Conservation (phyloP, 1,284 basidiomycete genomes). For the Cerrena zonata region DNA sequence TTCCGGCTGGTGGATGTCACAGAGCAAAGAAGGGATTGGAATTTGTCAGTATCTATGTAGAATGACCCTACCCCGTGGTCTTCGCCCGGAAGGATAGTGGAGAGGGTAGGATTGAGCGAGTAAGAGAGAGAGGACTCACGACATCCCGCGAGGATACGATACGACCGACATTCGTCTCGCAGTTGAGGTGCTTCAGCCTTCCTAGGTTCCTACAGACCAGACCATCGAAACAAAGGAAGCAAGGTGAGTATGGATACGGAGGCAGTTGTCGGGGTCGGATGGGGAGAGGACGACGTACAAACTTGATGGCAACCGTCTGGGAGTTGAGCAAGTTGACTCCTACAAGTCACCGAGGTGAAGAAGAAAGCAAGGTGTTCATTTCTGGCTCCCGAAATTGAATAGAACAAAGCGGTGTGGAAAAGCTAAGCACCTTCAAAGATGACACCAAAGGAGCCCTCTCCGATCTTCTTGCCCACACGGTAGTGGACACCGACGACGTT, state of each 20-base stretch:
- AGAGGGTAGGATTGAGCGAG: background rate
- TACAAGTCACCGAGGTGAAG: constrained; percentile 26
- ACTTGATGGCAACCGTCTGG: constrained; percentile 96
- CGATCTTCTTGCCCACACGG: constrained; percentile 79
- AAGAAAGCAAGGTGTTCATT: constrained; percentile 11
- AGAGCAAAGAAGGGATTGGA: background rate
- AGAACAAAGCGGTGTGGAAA: constrained; percentile 7
- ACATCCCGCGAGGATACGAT: constrained; percentile 90
- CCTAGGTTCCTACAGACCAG: constrained; percentile 70
- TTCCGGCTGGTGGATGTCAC: constrained; percentile 53
- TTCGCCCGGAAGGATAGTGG: no score
- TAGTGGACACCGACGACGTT: constrained; percentile 77
- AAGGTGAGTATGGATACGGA: constrained; percentile 7
- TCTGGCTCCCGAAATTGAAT: constrained; percentile 5
- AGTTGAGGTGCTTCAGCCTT: constrained; percentile 96
- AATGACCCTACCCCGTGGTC: no score
- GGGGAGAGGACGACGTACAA: constrained; percentile 54
- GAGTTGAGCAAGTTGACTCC: constrained; percentile 93
- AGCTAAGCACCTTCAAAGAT: constrained; percentile 89
- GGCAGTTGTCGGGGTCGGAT: background rate
- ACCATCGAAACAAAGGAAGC: constrained; percentile 12
- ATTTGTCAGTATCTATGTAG: background rate
- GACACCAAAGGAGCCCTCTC: constrained; percentile 89
- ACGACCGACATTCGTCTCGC: constrained; percentile 93
- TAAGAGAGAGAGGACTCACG: constrained; percentile 49